phyloP scores from a whole-genome alignment of 2,329 filamentous ascomycete genomes.

The Volutella citrinella region DNA sequence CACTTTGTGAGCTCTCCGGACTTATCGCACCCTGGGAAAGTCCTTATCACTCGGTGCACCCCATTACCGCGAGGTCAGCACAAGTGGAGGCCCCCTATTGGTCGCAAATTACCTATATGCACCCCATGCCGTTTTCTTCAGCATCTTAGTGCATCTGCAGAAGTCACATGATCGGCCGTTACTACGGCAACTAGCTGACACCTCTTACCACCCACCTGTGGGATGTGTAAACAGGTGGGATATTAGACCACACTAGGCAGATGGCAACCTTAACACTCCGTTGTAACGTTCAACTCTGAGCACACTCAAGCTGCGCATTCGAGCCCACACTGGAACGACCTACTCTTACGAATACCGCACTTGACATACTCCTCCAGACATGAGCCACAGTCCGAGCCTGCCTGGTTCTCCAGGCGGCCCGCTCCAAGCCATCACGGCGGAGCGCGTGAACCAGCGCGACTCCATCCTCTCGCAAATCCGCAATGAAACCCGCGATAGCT shows the following conservation, averaged over 20 bases:
- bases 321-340: slow-evolving; percentile 17
- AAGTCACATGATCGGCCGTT: slow-evolving; percentile 21
- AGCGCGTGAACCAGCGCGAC: slow-evolving; percentile 56
- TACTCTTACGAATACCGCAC: not conserved
- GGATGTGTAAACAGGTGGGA: slow-evolving; percentile 15
- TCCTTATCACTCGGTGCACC: slow-evolving; percentile 16
- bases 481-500: slow-evolving; percentile 50
- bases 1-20: no score
- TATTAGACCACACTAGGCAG: slow-evolving; percentile 3
- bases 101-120: slow-evolving; percentile 4
- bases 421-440: slow-evolving; percentile 59
- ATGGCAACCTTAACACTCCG: slow-evolving; percentile 13
- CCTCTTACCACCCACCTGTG: no score
- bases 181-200: slow-evolving; percentile 18
- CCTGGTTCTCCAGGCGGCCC: slow-evolving; percentile 55
- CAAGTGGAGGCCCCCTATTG: slow-evolving; percentile 14
- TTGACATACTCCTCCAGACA: not conserved
- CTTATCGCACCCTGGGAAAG: slow-evolving; percentile 17
- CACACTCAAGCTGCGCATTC: slow-evolving; percentile 1
- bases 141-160: no score
- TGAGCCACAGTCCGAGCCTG: slow-evolving; percentile 39
- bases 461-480: slow-evolving; percentile 34
- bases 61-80: slow-evolving; percentile 20
- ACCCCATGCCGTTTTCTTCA: no score
- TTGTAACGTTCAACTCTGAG: slow-evolving; percentile 13